Evolutionary conservation across 495 filamentous ascomycete species (phyloP).

Genomic region (Penicillium desertorum): DNA sequence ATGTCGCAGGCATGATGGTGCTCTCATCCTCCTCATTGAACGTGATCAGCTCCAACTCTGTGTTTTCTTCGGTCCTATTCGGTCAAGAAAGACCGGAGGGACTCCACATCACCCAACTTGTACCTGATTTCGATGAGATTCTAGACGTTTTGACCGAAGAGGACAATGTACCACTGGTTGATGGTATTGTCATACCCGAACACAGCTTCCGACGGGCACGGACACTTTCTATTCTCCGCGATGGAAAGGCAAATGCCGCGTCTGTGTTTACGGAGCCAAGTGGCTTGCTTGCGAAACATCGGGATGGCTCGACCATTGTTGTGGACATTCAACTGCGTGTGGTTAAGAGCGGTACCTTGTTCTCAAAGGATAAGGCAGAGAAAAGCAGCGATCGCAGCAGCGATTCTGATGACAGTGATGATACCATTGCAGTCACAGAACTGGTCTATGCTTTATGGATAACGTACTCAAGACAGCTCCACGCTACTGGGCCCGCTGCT

Average conservation of each 20-base stretch:
- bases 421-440: conserved; percentile 59
- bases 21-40: conserved; percentile 70
- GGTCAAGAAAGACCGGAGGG: conserved; percentile 82
- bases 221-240: conserved; percentile 75
- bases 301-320: conserved; percentile 85
- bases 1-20: conserved; percentile 96
- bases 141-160: conserved; percentile 79
- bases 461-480: conserved; percentile 90
- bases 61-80: conserved; percentile 89
- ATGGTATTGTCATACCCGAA: conserved; percentile 97
- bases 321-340: conserved; percentile 96
- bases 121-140: conserved; percentile 84
- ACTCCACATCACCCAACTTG: conserved; percentile 70
- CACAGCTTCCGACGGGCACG: conserved; percentile 90
- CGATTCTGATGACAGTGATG: conserved; percentile 39
- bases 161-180: conserved; percentile 74
- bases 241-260: conserved; percentile 71
- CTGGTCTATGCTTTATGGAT: conserved; percentile 96
- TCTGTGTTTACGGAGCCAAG: conserved; percentile 74
- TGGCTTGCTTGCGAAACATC: conserved; percentile 80
- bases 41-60: conserved; percentile 90
- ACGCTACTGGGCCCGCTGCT: conserved; percentile 62
- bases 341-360: conserved; percentile 74
- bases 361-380: conserved; percentile 45
- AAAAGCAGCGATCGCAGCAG: conserved; percentile 31